Conservation (phyloP, 2,329 filamentous ascomycete species). For the Ophiosphaerella narmari region DNA sequence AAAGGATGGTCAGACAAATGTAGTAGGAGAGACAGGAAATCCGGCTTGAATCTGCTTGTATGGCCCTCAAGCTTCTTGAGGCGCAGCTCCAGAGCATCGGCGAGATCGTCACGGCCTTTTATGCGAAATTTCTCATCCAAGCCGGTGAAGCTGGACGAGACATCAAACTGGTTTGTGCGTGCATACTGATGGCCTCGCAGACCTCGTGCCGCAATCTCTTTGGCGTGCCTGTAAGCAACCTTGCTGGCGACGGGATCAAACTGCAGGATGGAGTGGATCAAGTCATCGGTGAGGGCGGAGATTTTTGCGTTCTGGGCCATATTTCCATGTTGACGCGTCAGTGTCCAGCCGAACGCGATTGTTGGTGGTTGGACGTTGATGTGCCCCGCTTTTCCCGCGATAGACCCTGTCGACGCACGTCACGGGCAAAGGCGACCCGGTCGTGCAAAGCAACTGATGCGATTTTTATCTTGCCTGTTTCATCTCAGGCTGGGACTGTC, state of each 20-base stretch:
- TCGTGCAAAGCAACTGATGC: background rate
- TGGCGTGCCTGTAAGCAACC: conserved; percentile 44
- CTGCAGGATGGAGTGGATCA: conserved; percentile 68
- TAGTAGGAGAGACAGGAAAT: conserved; percentile 77
- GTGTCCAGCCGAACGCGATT: conserved; percentile 5
- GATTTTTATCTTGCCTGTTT: background rate
- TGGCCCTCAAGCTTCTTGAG: conserved; percentile 62
- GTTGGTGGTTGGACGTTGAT: background rate
- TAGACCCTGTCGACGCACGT: conserved; percentile 7
- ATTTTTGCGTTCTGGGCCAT: conserved; percentile 76
- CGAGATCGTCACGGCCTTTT: conserved; percentile 76
- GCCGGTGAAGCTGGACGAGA: conserved; percentile 47
- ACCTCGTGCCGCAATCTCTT: conserved; percentile 46
- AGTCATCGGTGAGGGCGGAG: conserved; percentile 68
- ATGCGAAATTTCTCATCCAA: conserved; percentile 87
- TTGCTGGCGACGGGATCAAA: conserved; percentile 44
- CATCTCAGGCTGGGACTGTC: conserved; percentile 7
- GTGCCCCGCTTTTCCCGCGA: background rate
- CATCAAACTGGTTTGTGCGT: conserved; percentile 56
- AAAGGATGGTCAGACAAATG: conserved; percentile 81
- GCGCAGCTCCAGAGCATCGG: conserved; percentile 67
- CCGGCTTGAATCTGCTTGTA: conserved; percentile 72
- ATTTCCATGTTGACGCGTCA: conserved; percentile 61
- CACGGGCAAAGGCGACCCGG: background rate
- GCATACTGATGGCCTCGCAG: conserved; percentile 49